Conservation (phyloP, 352 stramenopile genomes). For the Globisporangium nodosum region DNA sequence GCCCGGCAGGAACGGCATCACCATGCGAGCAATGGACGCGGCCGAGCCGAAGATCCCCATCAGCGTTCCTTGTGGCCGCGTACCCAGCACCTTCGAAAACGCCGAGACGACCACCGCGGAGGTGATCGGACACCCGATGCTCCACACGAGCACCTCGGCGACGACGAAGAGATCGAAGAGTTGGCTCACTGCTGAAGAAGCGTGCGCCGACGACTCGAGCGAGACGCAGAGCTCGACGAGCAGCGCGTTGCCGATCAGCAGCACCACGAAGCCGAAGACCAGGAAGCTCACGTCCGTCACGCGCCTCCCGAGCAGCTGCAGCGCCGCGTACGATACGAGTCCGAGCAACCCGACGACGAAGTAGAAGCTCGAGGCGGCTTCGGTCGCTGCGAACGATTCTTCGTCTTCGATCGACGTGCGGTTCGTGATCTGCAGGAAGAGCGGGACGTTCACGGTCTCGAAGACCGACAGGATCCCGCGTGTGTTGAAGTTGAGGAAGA, state of each 20-base stretch:
- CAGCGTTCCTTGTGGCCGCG: conserved; percentile 36
- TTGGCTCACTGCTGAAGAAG: conserved; percentile 3
- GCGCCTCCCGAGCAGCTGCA: conserved; percentile 29
- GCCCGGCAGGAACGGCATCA: conserved; percentile 52
- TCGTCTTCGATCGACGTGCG: conserved; percentile 20
- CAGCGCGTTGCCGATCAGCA: conserved; percentile 42
- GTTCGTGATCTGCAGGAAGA: conserved; percentile 43
- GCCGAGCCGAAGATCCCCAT: conserved; percentile 63
- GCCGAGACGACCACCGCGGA: conserved; percentile 47
- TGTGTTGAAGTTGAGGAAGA: conserved; percentile 62
- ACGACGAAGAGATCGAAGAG: conserved; percentile 31
- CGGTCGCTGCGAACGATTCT: conserved; percentile 17
- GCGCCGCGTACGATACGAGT: conserved; percentile 30
- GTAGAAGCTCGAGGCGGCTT: conserved; percentile 41
- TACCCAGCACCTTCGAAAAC: conserved; percentile 56
- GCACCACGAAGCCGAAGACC: conserved; percentile 39
- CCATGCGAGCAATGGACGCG: conserved; percentile 47
- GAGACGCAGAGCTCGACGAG: conserved; percentile 25
- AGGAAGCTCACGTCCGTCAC: conserved; percentile 39
- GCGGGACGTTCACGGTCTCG: conserved; percentile 62
- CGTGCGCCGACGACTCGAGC: conserved; percentile 5
- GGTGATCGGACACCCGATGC: conserved; percentile 39
- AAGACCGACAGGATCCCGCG: conserved; percentile 64
- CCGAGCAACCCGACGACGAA: conserved; percentile 49
- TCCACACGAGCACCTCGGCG: conserved; percentile 50